Base-by-base conservation (phyloP, 2,329 filamentous ascomycete genomes). In the Elsinoe arachidis region DNA sequence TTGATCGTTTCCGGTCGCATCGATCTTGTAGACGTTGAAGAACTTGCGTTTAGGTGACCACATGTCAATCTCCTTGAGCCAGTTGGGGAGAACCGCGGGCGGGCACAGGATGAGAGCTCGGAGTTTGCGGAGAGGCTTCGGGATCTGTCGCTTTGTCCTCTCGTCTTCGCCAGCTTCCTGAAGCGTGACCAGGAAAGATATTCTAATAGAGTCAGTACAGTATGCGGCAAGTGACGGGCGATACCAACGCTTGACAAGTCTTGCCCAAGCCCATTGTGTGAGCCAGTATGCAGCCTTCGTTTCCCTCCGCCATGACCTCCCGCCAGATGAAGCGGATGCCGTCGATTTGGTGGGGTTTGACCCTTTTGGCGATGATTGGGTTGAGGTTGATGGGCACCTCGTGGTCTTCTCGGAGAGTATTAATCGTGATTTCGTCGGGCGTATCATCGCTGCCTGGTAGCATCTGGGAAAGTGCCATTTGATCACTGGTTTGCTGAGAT, bases 191-290 rank as follows among this genome's bases (percentile, higher is more conserved):
- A 96, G 78, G n/a, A 96, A 74, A 0, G 89, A 87, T 59, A 96
- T 89, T 14, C 37, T 39, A 7, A 30, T 30, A 30, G 7, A 30
- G 26, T 30, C 26, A 30, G 26, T 30, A 30, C 26, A 30, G 26
- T 2, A 30, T 9, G 4, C 26, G 7, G 26, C 7, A 30, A 30
- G 7, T 30, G 26, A 30, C 26, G 4, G 26, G 26, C 26, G 7
- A 39, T 39, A n/a, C 37, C 15, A n/a, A 39, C 5, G 77, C 78
- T 73, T 96, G 90, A 85, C 95, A 90, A 0, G 90, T 95, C 73
- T 96, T 96, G 14, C 90, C 90, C 2, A 96, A 73, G 1, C 91
- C 91, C 90, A 96, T 96, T 0, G 88, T 89, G 68, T 96, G 90
- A 5, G 90, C 87, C 17, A 96, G 76, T 11, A 95, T 77, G 66